These are phyloP conservation scores for Iris macrosiphon DNA, from an alignment of 106 monocot genomes.

Conservation along the genomic window DNA sequence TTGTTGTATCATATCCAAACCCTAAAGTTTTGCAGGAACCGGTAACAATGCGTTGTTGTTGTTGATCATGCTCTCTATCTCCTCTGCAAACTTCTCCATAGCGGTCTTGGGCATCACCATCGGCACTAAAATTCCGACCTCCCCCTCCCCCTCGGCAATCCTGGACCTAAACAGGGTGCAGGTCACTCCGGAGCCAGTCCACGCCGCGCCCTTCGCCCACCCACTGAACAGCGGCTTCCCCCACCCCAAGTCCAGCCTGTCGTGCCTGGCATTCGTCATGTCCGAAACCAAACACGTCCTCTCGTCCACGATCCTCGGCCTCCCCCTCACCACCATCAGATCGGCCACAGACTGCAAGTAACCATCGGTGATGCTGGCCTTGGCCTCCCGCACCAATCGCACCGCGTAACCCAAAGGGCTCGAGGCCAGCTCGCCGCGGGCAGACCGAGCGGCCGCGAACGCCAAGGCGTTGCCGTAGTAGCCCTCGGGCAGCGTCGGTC, in stretches of 20 bases:
- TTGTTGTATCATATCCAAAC: too few relatives aligned
- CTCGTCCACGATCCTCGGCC: too few relatives aligned
- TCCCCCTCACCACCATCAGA: too few relatives aligned
- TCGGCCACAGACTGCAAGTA: too few relatives aligned
- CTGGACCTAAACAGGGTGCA: neutral
- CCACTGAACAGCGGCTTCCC: too few relatives aligned
- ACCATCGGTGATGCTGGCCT: too few relatives aligned
- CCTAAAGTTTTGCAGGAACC: too few relatives aligned
- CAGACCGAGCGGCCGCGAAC: constrained; percentile 6
- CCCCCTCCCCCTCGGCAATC: neutral
- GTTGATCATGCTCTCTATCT: constrained; percentile 6
- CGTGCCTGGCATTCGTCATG: neutral
- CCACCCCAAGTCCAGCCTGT: constrained; percentile 4
- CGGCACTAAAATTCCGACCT: constrained; percentile 14
- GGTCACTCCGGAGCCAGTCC: neutral
- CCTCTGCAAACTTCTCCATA: constrained; percentile 11
- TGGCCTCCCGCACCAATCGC: too few relatives aligned
- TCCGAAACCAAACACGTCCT: constrained; percentile 8
- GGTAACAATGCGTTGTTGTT: neutral
- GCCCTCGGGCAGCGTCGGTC: neutral
- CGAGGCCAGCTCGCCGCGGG: constrained; percentile 1
- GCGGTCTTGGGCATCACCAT: constrained; percentile 2
- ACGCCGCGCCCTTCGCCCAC: constrained; percentile 1
- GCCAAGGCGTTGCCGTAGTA: constrained; percentile 24
- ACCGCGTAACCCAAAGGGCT: too few relatives aligned